Evolutionary conservation across 305 asterid genomes (phyloP).

Genomic region (Solanum hybrid): DNA sequence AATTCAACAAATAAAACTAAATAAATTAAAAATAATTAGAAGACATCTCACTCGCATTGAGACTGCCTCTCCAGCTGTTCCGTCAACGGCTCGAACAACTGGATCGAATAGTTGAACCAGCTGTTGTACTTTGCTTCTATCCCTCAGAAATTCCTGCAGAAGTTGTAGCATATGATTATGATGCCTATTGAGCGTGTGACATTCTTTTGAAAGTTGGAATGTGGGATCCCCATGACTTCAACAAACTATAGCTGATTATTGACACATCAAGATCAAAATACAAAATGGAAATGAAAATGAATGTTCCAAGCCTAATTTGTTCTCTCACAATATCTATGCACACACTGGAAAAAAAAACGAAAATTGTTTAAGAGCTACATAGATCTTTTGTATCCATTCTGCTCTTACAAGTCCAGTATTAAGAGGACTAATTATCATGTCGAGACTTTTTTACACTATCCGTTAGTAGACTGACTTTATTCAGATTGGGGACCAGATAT

Average conservation of each 20-base stretch:
- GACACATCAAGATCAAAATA: neutral
- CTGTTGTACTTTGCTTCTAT: conserved; percentile 68
- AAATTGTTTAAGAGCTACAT: neutral
- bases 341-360: neutral
- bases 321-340: neutral
- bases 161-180: conserved; percentile 6
- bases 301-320: neutral
- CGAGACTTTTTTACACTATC: neutral
- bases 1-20: neutral
- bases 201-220: neutral
- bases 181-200: neutral
- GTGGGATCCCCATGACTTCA: neutral
- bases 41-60: conserved; percentile 68
- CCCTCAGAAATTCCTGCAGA: conserved; percentile 68
- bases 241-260: neutral
- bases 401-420: neutral
- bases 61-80: conserved; percentile 62
- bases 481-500: neutral
- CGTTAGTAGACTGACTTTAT: neutral
- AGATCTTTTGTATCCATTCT: neutral
- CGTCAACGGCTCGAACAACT: conserved; percentile 61
- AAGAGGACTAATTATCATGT: neutral
- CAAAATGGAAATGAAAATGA: neutral
- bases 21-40: neutral
- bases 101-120: conserved; percentile 74